Base-by-base conservation (phyloP, 129 eudicot species). In the Mikania micrantha region DNA sequence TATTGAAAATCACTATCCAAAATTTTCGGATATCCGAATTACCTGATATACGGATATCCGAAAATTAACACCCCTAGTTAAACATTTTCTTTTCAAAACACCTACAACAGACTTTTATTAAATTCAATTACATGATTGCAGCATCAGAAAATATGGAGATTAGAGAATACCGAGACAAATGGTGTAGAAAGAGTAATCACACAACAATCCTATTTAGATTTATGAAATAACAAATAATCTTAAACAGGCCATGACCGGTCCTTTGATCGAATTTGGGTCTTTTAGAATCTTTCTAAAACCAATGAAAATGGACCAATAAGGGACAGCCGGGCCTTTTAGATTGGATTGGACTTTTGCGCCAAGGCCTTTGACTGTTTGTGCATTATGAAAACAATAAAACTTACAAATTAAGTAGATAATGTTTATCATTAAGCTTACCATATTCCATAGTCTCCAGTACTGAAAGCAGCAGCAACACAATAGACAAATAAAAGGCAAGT, bases 391-490 rank as follows among this genome's bases (percentile, higher is more conserved):
- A 41, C 42, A 38, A 36, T 1, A 31, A 50, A 5, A 24, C 45
- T 12, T 49, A 32, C 15, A 29, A 29, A 32, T 32, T 32, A 7
- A 69, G 12, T 39, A 12, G 6, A 17, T 31, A 57, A 47, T 17
- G 67, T 32, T 72, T 10, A 61, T 21, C 16, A 40, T 10, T 42
- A 12, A 66, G 66, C 90, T 73, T 78, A 89, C 96, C 96, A 89
- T 85, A 81, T 89, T 89, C 96, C 96, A 89, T 83, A 83, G 80
- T 71, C 96, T 83, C 96, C 96, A 89, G 70, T 89, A 89, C 96
- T 89, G 84, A 72, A 36, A 56, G 61, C 69, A 81, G 82, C 82
- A 54, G 66, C 74, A 50, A 70, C 40, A 57, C 67, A 50, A 64
- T 12, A 28, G 66, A 74, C 25, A n/a, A 28, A 66, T 13, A 63